These are phyloP conservation scores for Irpex rosettiformis DNA, from an alignment of 1,284 basidiomycete species.

Conservation along the genomic window DNA sequence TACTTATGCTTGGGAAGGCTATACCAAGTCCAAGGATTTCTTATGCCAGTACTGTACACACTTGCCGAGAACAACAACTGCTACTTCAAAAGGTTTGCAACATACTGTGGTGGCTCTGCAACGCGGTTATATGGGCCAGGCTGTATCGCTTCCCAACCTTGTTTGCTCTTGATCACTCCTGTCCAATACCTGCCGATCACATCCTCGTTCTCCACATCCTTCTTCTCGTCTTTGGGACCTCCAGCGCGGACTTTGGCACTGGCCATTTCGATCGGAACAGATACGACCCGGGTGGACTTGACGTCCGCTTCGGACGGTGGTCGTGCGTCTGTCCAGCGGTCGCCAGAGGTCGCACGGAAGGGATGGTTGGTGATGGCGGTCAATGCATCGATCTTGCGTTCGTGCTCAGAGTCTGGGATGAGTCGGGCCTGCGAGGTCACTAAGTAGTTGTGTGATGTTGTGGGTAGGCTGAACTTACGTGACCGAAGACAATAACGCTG, in stretches of 20 bases:
- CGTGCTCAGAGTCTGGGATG: slow-evolving; percentile 1
- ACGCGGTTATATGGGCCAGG: background rate
- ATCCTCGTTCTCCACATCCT: slow-evolving; percentile 1
- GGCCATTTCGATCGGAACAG: slow-evolving; percentile 1
- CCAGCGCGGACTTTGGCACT: background rate
- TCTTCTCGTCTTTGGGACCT: background rate
- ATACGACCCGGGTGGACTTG: background rate
- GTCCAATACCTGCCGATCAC: slow-evolving; percentile 1
- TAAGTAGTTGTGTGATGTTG: no score
- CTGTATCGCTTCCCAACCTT: background rate
- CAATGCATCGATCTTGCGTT: background rate
- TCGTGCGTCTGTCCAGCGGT: background rate
- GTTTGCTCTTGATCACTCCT: background rate
- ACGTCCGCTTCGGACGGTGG: background rate
- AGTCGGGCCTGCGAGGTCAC: background rate
- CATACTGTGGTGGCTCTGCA: background rate
- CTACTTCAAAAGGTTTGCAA: background rate
- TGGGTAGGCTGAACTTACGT: background rate
- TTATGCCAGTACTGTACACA: no score
- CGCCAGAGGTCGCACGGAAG: background rate
- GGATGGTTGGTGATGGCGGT: slow-evolving; percentile 1
- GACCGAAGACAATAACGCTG: background rate
- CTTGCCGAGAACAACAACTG: no score
- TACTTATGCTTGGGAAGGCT: no score
- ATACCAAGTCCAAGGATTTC: no score